Percentiles rank a stretch among this genome's conserved stretches.
Conservation (phyloP, 257 asterid species). For the Avicennia marina region DNA sequence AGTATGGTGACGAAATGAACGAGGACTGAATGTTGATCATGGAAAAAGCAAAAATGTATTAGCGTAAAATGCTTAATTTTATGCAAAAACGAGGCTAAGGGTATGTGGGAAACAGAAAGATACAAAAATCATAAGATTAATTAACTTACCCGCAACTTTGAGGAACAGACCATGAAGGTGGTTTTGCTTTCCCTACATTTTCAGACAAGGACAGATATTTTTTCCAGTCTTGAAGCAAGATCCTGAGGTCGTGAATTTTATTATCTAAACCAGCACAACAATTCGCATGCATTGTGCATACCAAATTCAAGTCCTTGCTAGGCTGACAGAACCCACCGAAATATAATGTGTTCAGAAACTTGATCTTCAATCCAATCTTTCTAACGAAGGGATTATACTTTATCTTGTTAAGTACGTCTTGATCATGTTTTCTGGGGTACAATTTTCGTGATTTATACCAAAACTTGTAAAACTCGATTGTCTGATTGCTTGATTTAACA, state of each 20-base stretch:
- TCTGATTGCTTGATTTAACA: conserved; percentile 34
- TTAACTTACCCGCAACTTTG: conserved; percentile 26
- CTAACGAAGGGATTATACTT: conserved; percentile 29
- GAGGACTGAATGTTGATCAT: conserved; percentile 14
- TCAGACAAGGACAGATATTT: conserved; percentile 27
- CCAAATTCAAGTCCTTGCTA: conserved; percentile 40
- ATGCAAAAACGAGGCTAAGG: no score
- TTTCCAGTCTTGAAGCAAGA: conserved; percentile 49
- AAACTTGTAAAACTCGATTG: conserved; percentile 42
- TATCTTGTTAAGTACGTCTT: conserved; percentile 43
- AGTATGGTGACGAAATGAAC: conserved; percentile 22
- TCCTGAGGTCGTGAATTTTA: conserved; percentile 47
- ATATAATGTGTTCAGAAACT: conserved; percentile 38
- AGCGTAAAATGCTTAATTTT: no score
- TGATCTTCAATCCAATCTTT: conserved; percentile 38
- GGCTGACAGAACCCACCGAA: conserved; percentile 59
- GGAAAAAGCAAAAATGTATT: no score
- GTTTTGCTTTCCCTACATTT: background rate
- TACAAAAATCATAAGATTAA: background rate
- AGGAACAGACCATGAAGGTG: conserved; percentile 40
- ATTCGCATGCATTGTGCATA: conserved; percentile 67
- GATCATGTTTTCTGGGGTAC: conserved; percentile 41
- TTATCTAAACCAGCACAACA: conserved; percentile 57
- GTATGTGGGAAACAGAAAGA: background rate
- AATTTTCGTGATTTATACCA: conserved; percentile 37